These are phyloP conservation scores for Geopyxis carbonaria DNA, from an alignment of 495 filamentous ascomycete genomes.

Conservation along the genomic window DNA sequence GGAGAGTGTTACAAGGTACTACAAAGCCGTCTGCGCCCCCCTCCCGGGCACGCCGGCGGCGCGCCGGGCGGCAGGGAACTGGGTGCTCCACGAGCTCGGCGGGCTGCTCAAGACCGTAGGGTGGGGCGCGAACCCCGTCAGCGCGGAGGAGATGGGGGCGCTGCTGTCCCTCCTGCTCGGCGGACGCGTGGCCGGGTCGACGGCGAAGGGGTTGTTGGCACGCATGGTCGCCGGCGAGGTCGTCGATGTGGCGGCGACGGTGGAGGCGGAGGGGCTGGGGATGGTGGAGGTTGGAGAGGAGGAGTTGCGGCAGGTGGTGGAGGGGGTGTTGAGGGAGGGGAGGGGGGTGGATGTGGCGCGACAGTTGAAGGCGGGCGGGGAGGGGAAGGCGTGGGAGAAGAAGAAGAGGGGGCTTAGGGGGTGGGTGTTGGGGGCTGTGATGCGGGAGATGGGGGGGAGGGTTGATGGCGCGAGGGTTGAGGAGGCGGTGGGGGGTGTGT, in stretches of 20 bases:
- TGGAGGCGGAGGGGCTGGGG: conserved; percentile 49
- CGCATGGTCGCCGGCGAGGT: conserved; percentile 18
- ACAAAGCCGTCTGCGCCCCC: conserved; percentile 40
- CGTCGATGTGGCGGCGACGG: conserved; percentile 37
- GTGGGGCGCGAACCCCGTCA: conserved; percentile 42
- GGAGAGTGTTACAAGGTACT: conserved; percentile 65
- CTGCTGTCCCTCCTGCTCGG: conserved; percentile 39
- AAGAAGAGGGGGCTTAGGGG: conserved; percentile 57
- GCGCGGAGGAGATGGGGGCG: conserved; percentile 42
- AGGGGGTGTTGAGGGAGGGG: conserved; percentile 28
- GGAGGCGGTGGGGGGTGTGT: conserved; percentile 40
- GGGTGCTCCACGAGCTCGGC: conserved; percentile 72
- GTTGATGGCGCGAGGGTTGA: conserved; percentile 62
- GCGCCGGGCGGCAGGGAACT: conserved; percentile 24
- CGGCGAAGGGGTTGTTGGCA: conserved; percentile 17
- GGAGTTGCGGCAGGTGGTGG: conserved; percentile 43
- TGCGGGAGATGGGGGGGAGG: conserved; percentile 56
- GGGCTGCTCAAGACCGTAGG: conserved; percentile 43
- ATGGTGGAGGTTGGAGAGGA: conserved; percentile 42
- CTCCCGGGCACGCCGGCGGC: no score
- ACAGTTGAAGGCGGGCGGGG: conserved; percentile 49
- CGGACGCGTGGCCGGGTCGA: conserved; percentile 23
- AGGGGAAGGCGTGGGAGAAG: conserved; percentile 54
- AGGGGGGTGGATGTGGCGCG: conserved; percentile 44
- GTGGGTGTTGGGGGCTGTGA: conserved; percentile 85